These are phyloP conservation scores for Alternaria ventricosa DNA, from an alignment of 2,329 filamentous ascomycete species.

Conservation along the genomic window DNA sequence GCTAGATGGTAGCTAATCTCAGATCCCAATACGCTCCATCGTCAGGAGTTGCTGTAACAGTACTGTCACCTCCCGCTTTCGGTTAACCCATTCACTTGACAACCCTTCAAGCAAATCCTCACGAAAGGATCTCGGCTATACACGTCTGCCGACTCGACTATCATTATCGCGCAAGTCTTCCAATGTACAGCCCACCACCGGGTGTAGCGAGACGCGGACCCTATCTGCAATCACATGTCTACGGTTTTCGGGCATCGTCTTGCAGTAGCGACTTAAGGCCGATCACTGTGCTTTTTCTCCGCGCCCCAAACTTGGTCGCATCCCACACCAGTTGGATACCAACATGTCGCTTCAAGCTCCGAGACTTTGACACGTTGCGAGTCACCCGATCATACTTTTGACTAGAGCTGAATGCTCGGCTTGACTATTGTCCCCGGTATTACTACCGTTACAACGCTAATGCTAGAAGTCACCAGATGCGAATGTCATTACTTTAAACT, in stretches of 20 bases:
- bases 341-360: neutral
- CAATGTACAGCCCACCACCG: neutral
- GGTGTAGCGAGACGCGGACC: neutral
- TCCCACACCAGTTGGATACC: neutral
- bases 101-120: neutral
- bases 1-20: neutral
- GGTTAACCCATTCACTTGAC: neutral
- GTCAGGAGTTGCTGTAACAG: neutral
- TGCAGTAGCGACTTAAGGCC: neutral
- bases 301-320: neutral
- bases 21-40: neutral
- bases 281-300: neutral
- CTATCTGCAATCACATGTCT: neutral
- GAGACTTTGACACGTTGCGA: neutral
- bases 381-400: neutral
- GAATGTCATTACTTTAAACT: neutral
- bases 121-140: neutral
- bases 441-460: neutral
- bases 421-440: neutral
- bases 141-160: neutral
- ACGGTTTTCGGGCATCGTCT: neutral
- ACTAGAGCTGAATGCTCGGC: neutral
- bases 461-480: neutral
- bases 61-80: neutral
- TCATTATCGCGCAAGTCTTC: neutral